These are phyloP conservation scores for Metschnikowia kofuensis DNA, from an alignment of 805 yeast species.

Conservation along the genomic window DNA sequence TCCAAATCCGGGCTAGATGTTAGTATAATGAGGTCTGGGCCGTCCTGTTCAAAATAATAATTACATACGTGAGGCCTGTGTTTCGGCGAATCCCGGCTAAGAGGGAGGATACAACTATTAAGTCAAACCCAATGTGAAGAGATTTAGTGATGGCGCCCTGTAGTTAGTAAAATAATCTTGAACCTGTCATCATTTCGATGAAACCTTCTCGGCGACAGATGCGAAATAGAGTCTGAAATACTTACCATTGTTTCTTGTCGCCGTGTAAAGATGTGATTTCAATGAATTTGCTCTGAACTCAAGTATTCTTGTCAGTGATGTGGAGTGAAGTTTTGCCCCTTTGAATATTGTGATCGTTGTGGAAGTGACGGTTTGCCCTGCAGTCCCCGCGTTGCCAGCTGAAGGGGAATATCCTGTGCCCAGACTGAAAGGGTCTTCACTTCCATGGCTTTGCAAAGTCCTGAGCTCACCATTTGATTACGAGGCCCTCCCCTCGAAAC, in stretches of 20 bases:
- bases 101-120: slow-evolving; percentile 56
- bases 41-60: slow-evolving; percentile 8
- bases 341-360: background rate
- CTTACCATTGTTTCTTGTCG: background rate
- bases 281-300: too few relatives aligned
- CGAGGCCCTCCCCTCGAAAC: too few relatives aligned
- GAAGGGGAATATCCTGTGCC: background rate
- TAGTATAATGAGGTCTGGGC: slow-evolving; percentile 2
- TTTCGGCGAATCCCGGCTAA: slow-evolving; percentile 56
- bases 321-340: background rate
- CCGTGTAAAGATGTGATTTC: too few relatives aligned
- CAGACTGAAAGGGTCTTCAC: background rate
- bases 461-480: too few relatives aligned
- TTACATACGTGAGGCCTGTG: slow-evolving; percentile 53
- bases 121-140: slow-evolving; percentile 56
- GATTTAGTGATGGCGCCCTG: slow-evolving; percentile 35
- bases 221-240: background rate
- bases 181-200: too few relatives aligned
- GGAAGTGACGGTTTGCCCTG: background rate
- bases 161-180: slow-evolving; percentile 7
- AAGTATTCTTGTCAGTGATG: too few relatives aligned
- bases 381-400: background rate
- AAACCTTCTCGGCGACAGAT: too few relatives aligned
- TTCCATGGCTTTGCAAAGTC: too few relatives aligned
- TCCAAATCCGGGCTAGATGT: slow-evolving; percentile 45